Conservation (phyloP, 371 early-diverging fungal species). For the Mucor racemosus region DNA sequence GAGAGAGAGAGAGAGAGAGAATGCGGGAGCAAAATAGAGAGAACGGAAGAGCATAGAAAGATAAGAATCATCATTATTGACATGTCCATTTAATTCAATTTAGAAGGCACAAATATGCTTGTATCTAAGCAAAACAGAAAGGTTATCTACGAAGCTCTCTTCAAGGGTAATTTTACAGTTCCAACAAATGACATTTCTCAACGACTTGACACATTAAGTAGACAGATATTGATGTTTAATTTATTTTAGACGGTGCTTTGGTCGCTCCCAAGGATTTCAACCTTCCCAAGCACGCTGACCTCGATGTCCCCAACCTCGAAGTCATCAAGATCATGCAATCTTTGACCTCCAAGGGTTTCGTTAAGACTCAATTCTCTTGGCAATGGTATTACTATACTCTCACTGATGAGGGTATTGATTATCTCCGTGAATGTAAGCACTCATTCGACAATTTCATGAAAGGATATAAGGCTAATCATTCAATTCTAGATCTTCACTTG, state of each 20-base stretch:
- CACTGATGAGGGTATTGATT: slow-evolving; percentile 97
- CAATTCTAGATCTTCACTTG: slow-evolving; percentile 82
- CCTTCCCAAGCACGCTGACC: slow-evolving; percentile 91
- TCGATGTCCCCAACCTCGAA: slow-evolving; percentile 97
- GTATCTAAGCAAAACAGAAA: slow-evolving; percentile 95
- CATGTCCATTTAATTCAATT: neutral
- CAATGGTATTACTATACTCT: slow-evolving; percentile 99
- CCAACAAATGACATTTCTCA: neutral
- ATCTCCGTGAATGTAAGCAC: slow-evolving; percentile 85
- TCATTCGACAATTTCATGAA: neutral
- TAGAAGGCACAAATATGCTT: slow-evolving; percentile 73
- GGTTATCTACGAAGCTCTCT: slow-evolving; percentile 90
- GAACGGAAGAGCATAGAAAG: neutral
- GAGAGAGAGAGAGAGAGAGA: neutral
- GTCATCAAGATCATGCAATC: slow-evolving; percentile 99
- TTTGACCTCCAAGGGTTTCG: slow-evolving; percentile 93
- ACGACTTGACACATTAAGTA: neutral
- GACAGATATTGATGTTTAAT: neutral
- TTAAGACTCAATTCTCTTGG: slow-evolving; percentile 99
- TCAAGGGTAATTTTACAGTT: slow-evolving; percentile 63
- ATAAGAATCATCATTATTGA: slow-evolving; percentile 1
- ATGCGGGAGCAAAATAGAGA: slow-evolving; percentile 9
- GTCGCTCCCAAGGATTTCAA: slow-evolving; percentile 99
- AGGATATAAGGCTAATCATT: neutral
- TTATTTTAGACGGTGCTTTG: slow-evolving; percentile 88